Conservation (phyloP, 352 stramenopile species). For the Discostella stelligera region DNA sequence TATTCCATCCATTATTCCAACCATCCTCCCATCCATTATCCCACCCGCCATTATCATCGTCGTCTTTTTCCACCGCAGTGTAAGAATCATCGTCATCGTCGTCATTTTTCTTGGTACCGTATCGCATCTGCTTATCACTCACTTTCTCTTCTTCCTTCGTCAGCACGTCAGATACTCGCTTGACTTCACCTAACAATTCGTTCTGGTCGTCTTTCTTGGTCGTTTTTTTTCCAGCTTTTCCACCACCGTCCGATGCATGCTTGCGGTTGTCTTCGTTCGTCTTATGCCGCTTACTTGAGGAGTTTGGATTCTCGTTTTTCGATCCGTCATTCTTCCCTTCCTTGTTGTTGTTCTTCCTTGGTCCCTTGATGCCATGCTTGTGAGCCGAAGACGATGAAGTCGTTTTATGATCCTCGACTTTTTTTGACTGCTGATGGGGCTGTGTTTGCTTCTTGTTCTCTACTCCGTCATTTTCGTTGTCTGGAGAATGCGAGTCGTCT, state of each 20-base stretch:
- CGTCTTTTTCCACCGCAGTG: not conserved
- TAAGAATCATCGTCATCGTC: not conserved
- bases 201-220: not conserved
- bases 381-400: not conserved
- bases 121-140: not conserved
- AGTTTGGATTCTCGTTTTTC: not conserved
- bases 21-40: not conserved
- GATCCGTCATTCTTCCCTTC: not conserved
- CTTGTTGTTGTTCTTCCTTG: not conserved
- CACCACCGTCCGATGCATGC: not conserved
- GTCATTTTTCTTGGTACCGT: not conserved
- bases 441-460: not conserved
- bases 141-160: not conserved
- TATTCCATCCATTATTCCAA: not conserved
- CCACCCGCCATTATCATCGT: not conserved
- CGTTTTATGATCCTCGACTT: not conserved
- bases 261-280: not conserved
- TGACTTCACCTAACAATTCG: not conserved
- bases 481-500: not conserved
- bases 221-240: not conserved
- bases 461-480: not conserved
- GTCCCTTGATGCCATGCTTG: conserved; percentile 6
- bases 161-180: not conserved
- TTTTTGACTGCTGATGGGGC: not conserved
- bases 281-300: not conserved